phyloP scores from a whole-genome alignment of 352 stramenopile genomes.

The Phytopythium ostracodes region DNA sequence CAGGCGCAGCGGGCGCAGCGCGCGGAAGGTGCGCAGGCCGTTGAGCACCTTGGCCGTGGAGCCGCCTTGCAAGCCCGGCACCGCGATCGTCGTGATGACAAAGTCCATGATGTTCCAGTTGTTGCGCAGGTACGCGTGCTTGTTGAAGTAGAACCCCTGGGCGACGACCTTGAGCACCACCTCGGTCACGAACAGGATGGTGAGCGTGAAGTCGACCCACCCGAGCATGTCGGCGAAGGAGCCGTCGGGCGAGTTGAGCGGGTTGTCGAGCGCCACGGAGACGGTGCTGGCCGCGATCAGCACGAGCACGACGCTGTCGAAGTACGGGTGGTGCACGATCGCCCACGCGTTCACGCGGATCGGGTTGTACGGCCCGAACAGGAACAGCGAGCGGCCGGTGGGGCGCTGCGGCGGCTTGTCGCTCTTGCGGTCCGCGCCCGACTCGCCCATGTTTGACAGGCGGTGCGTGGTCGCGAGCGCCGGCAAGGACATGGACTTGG shows the following conservation, averaged over 20 bases:
- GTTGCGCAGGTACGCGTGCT: constrained; percentile 63
- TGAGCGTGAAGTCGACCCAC: constrained; percentile 53
- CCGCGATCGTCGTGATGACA: constrained; percentile 56
- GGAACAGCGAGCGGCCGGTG: constrained; percentile 23
- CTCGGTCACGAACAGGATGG: constrained; percentile 67
- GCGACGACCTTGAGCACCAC: constrained; percentile 79
- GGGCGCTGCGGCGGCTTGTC: constrained; percentile 12
- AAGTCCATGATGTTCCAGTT: constrained; percentile 87
- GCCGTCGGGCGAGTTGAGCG: constrained; percentile 44
- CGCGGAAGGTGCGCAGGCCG: constrained; percentile 56
- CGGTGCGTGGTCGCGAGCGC: not conserved
- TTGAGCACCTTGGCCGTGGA: constrained; percentile 32
- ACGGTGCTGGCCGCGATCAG: constrained; percentile 66
- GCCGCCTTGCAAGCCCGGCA: constrained; percentile 20
- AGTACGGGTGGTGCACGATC: constrained; percentile 45
- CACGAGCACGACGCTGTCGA: constrained; percentile 64
- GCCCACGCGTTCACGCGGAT: constrained; percentile 32
- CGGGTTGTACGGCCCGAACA: constrained; percentile 29
- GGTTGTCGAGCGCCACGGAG: constrained; percentile 71
- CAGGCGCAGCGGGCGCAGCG: constrained; percentile 71
- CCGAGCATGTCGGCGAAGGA: constrained; percentile 19
- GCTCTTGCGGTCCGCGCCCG: not conserved
- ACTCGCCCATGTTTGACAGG: not conserved
- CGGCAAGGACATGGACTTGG: not conserved
- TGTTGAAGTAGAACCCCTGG: constrained; percentile 48